Percentiles rank a stretch among this genome's conserved stretches.
phyloP scores from a whole-genome alignment of 2,329 filamentous ascomycete genomes.

The Beauveria brongniartii region DNA sequence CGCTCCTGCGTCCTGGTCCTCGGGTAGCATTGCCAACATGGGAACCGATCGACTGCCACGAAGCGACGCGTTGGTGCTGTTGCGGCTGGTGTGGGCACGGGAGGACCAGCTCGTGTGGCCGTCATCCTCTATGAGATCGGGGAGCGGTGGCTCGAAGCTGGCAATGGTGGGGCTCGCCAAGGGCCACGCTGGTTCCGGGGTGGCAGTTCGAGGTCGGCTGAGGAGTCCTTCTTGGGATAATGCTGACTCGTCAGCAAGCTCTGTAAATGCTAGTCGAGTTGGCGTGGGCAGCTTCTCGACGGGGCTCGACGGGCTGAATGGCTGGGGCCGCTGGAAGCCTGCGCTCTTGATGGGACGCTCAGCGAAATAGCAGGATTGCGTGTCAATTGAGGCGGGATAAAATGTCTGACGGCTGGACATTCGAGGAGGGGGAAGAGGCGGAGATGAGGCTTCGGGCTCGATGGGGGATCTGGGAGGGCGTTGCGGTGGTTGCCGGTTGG shows the following conservation, averaged over 20 bases:
- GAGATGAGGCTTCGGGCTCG: slow-evolving; percentile 26
- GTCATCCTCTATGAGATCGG: slow-evolving; percentile 57
- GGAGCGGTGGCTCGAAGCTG: slow-evolving; percentile 37
- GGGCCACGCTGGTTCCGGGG: slow-evolving; percentile 35
- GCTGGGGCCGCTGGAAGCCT: slow-evolving; percentile 37
- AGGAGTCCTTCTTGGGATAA: slow-evolving; percentile 21
- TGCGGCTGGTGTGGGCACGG: slow-evolving; percentile 35
- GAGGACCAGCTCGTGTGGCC: slow-evolving; percentile 35
- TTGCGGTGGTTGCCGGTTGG: slow-evolving; percentile 3
- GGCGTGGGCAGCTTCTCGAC: slow-evolving; percentile 15
- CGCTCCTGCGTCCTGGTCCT: slow-evolving; percentile 20
- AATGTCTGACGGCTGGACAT: slow-evolving; percentile 46
- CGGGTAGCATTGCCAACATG: slow-evolving; percentile 37
- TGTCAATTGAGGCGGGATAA: slow-evolving; percentile 35
- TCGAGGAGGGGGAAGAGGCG: slow-evolving; percentile 43
- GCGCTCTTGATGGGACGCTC: slow-evolving; percentile 39
- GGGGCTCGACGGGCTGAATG: slow-evolving; percentile 26
- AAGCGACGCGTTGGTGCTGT: slow-evolving; percentile 43
- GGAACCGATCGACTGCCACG: slow-evolving; percentile 49
- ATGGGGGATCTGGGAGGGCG: slow-evolving; percentile 34
- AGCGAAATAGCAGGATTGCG: slow-evolving; percentile 23
- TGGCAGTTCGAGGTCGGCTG: slow-evolving; percentile 34
- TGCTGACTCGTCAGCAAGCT: slow-evolving; percentile 13
- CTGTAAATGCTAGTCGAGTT: slow-evolving; percentile 8
- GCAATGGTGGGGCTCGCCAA: slow-evolving; percentile 19